These are phyloP conservation scores for Polytrichum commune DNA, from an alignment of 225 moss, liverwort and hornwort genomes.

Conservation along the genomic window DNA sequence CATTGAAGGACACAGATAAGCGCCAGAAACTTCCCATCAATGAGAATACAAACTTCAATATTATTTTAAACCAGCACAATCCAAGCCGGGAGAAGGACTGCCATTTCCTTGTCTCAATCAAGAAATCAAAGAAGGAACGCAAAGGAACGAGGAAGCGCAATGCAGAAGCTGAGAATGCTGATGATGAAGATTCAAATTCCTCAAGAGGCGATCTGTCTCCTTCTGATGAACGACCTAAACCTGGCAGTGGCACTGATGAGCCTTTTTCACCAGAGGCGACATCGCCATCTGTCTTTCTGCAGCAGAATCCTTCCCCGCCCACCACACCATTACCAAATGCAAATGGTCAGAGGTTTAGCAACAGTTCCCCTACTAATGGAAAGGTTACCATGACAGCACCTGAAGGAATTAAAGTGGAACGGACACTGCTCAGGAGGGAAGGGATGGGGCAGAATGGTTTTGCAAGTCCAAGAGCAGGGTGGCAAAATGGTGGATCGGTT, in stretches of 20 bases:
- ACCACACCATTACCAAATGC: constrained; percentile 52
- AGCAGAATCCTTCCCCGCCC: constrained; percentile 66
- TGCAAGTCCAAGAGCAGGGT: constrained; percentile 78
- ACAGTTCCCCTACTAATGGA: constrained; percentile 48
- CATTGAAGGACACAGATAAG: constrained; percentile 94
- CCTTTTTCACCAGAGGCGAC: constrained; percentile 71
- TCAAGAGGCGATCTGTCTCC: constrained; percentile 90
- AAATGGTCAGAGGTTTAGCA: constrained; percentile 62
- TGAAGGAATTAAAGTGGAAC: constrained; percentile 69
- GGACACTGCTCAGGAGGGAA: constrained; percentile 81
- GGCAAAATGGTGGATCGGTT: constrained; percentile 48
- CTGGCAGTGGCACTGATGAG: constrained; percentile 61
- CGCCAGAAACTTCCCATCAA: constrained; percentile 97
- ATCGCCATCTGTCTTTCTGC: constrained; percentile 62
- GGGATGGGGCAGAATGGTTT: constrained; percentile 89
- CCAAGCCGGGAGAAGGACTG: constrained; percentile 98
- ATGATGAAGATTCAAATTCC: constrained; percentile 91
- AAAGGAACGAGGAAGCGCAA: constrained; percentile 95
- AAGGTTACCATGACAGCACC: constrained; percentile 37
- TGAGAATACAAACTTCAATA: constrained; percentile 99
- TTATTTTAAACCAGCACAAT: constrained; percentile 97
- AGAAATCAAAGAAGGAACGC: constrained; percentile 98
- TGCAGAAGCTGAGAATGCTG: constrained; percentile 91
- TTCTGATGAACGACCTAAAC: constrained; percentile 94
- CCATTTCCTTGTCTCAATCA: constrained; percentile 97